Evolutionary conservation across 805 yeast genomes (phyloP).

Genomic region (Wickerhamiella hasegawae): DNA sequence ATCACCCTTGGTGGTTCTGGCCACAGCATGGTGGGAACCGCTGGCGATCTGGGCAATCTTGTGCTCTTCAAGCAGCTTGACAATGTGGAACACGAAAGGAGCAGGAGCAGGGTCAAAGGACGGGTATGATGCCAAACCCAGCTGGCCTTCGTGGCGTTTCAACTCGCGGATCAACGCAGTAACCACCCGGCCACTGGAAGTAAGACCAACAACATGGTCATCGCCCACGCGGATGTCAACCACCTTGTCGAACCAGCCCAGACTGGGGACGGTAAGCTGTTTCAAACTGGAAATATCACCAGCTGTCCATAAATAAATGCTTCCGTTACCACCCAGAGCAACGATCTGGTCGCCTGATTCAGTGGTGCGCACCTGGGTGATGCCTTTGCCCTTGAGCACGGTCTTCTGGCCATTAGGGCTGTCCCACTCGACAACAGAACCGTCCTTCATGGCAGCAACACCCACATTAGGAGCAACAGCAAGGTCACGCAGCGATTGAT

Average conservation of each 20-base stretch:
- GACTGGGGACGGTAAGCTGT: slow-evolving; percentile 7
- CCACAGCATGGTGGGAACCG: slow-evolving; percentile 62
- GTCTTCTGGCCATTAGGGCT: slow-evolving; percentile 20
- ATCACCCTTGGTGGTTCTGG: slow-evolving; percentile 46
- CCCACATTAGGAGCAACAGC: slow-evolving; percentile 30
- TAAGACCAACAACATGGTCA: slow-evolving; percentile 50
- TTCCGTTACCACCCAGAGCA: slow-evolving; percentile 27
- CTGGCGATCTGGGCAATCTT: slow-evolving; percentile 44
- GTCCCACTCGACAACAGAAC: slow-evolving; percentile 57
- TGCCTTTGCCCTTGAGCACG: slow-evolving; percentile 32
- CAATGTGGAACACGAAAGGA: slow-evolving; percentile 34
- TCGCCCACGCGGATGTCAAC: slow-evolving; percentile 44
- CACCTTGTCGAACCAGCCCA: slow-evolving; percentile 32
- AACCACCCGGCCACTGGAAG: slow-evolving; percentile 44
- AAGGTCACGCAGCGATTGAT: slow-evolving; percentile 39
- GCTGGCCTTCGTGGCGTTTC: slow-evolving; percentile 49
- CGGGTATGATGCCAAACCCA: slow-evolving; percentile 60
- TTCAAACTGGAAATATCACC: neutral
- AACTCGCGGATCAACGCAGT: slow-evolving; percentile 35
- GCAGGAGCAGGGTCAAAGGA: slow-evolving; percentile 44
- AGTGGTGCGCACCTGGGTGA: slow-evolving; percentile 20
- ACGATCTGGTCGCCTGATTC: slow-evolving; percentile 29
- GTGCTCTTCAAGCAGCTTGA: slow-evolving; percentile 39
- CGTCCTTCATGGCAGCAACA: slow-evolving; percentile 47
- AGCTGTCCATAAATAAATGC: slow-evolving; percentile 13